These are phyloP conservation scores for Claviceps maximensis DNA, from an alignment of 2,329 filamentous ascomycete species.

Conservation along the genomic window DNA sequence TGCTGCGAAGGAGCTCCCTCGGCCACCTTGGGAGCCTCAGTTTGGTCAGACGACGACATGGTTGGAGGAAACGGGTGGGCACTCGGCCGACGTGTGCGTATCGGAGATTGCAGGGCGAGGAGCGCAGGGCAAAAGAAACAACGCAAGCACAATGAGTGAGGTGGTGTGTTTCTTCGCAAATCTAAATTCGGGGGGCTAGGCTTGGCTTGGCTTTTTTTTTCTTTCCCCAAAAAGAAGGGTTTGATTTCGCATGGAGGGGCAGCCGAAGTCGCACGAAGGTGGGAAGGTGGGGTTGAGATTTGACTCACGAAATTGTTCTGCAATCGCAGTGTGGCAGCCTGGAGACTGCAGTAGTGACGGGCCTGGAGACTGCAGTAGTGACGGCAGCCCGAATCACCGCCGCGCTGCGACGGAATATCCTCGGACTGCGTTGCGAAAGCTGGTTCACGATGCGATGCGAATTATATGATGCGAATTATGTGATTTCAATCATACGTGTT, in stretches of 20 bases:
- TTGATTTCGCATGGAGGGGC: conserved; percentile 13
- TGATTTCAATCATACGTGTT: not conserved
- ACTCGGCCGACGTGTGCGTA: not conserved
- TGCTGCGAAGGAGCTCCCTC: conserved; percentile 22
- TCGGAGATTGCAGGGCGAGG: not conserved
- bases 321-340: too few species aligned
- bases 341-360: too few species aligned
- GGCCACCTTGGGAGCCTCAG: conserved; percentile 20
- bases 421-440: not conserved
- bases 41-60: conserved; percentile 27
- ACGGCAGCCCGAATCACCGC: too few species aligned
- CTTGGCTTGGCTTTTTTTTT: not conserved
- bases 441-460: not conserved
- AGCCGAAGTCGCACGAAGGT: conserved; percentile 15
- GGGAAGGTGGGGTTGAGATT: too few species aligned
- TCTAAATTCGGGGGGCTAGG: not conserved
- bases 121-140: not conserved
- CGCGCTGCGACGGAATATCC: too few species aligned
- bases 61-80: conserved; percentile 7
- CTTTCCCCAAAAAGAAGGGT: not conserved
- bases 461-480: too few species aligned
- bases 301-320: conserved; percentile 20
- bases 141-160: not conserved
- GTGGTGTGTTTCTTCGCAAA: not conserved
- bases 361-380: too few species aligned